Evolutionary conservation across 768 basidiomycete species (phyloP).

Genomic region (Mycena chlorophos): DNA sequence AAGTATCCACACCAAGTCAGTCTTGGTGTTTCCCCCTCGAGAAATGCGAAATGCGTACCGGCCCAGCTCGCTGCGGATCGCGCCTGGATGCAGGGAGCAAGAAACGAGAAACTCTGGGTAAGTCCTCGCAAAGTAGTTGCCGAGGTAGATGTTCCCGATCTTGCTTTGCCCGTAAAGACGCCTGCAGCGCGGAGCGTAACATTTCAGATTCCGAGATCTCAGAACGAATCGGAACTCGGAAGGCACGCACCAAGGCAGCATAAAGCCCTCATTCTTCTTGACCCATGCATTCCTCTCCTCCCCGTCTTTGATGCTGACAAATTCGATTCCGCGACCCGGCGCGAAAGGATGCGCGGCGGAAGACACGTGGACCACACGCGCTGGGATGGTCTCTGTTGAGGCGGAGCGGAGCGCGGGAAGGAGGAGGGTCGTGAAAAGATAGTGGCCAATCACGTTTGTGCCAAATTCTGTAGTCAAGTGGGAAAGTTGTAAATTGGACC

Average conservation of each 20-base stretch:
- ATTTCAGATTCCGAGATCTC: too few relatives aligned
- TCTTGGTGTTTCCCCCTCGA: too few relatives aligned
- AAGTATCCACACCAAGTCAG: not conserved
- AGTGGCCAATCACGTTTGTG: conserved; percentile 20
- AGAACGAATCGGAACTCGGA: not conserved
- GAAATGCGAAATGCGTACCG: not conserved
- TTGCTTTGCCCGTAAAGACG: conserved; percentile 8
- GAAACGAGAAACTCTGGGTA: conserved; percentile 31
- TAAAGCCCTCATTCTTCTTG: not conserved
- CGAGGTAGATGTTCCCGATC: conserved; percentile 30
- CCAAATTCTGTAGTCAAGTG: conserved; percentile 8
- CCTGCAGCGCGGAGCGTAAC: not conserved
- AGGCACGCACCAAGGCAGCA: not conserved
- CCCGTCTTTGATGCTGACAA: not conserved
- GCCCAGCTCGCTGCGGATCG: conserved; percentile 21
- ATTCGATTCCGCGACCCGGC: not conserved
- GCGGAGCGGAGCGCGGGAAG: conserved; percentile 21
- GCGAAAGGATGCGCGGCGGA: conserved; percentile 9
- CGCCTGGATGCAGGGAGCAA: conserved; percentile 31
- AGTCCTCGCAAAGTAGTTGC: conserved; percentile 29
- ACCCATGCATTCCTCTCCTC: not conserved
- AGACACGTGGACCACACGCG: conserved; percentile 27
- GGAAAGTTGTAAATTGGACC: not conserved
- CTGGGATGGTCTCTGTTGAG: conserved; percentile 7
- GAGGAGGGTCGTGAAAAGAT: conserved; percentile 23